Evolutionary conservation across 805 yeast genomes (phyloP).

Genomic region (Metschnikowia gelsemii): DNA sequence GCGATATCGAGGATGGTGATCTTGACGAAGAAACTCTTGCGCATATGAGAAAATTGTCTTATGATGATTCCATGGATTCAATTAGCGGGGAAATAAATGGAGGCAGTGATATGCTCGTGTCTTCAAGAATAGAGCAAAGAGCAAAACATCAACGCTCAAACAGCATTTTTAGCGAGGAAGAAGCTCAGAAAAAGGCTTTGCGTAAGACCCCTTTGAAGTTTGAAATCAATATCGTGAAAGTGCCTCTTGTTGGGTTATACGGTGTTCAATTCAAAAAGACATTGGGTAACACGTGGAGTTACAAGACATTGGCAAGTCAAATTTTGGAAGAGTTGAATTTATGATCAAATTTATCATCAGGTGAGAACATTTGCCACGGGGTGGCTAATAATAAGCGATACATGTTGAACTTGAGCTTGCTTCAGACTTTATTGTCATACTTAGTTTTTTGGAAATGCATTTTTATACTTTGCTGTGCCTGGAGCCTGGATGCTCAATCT

Average conservation of each 20-base stretch:
- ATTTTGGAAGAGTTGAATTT: conserved; percentile 71
- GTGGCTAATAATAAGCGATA: neutral
- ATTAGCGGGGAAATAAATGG: conserved; percentile 50
- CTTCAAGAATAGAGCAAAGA: conserved; percentile 57
- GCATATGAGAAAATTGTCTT: conserved; percentile 28
- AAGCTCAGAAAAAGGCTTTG: conserved; percentile 11
- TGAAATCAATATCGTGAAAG: conserved; percentile 89
- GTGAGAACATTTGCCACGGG: neutral
- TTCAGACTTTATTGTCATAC: too few species aligned
- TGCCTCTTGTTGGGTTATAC: conserved; percentile 82
- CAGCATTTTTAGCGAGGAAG: conserved; percentile 22
- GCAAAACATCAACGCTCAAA: conserved; percentile 36
- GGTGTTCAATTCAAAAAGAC: conserved; percentile 95
- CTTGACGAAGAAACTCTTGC: conserved; percentile 30
- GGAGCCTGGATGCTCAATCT: too few species aligned
- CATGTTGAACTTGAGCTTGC: neutral
- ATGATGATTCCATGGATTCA: conserved; percentile 62
- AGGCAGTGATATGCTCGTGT: conserved; percentile 57
- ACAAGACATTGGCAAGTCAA: conserved; percentile 85
- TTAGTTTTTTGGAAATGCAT: too few species aligned
- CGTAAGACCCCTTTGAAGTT: conserved; percentile 66
- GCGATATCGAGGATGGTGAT: conserved; percentile 30
- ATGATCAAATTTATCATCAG: conserved; percentile 24
- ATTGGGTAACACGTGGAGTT: conserved; percentile 92
- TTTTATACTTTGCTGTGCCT: too few species aligned